Conservation (phyloP, 192 early-diverging fungal species). For the Entomortierella beljakovae region DNA sequence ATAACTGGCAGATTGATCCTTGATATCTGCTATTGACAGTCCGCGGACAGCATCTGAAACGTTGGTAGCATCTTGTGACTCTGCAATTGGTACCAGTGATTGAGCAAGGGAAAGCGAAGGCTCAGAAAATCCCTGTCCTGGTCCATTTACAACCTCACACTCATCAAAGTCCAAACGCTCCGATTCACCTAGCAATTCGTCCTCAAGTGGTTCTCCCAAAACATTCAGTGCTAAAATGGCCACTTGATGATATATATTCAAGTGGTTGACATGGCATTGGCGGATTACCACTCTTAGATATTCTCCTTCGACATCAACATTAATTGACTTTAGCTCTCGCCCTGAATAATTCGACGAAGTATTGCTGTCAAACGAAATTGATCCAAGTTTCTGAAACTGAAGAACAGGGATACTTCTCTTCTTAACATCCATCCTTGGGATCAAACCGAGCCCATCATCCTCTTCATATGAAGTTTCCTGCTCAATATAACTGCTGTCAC, state of each 20-base stretch:
- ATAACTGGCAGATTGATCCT: slow-evolving; percentile 26
- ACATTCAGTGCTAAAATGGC: slow-evolving; percentile 73
- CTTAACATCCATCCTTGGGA: slow-evolving; percentile 2
- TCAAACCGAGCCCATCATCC: slow-evolving; percentile 18
- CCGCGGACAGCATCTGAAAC: slow-evolving; percentile 21
- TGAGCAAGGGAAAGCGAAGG: slow-evolving; percentile 7
- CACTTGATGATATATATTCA: slow-evolving; percentile 81
- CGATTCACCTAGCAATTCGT: slow-evolving; percentile 37
- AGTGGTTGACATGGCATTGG: slow-evolving; percentile 74
- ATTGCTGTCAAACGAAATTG: slow-evolving; percentile 75
- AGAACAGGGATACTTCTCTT: slow-evolving; percentile 39
- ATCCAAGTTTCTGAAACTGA: slow-evolving; percentile 62
- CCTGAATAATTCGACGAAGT: slow-evolving; percentile 68
- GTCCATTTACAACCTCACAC: slow-evolving; percentile 48
- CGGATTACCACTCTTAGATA: slow-evolving; percentile 75
- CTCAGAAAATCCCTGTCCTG: slow-evolving; percentile 44
- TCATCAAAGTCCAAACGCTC: slow-evolving; percentile 43
- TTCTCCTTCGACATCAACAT: slow-evolving; percentile 74
- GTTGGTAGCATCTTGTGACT: slow-evolving; percentile 10
- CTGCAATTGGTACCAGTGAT: slow-evolving; percentile 4
- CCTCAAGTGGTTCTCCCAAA: slow-evolving; percentile 63
- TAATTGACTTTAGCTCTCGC: slow-evolving; percentile 82
- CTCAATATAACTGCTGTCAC: slow-evolving; percentile 7
- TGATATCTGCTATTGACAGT: slow-evolving; percentile 30
- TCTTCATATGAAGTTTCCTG: slow-evolving; percentile 11